phyloP scores from a whole-genome alignment of 768 basidiomycete species.

The Termitomyces bulborhizus region DNA sequence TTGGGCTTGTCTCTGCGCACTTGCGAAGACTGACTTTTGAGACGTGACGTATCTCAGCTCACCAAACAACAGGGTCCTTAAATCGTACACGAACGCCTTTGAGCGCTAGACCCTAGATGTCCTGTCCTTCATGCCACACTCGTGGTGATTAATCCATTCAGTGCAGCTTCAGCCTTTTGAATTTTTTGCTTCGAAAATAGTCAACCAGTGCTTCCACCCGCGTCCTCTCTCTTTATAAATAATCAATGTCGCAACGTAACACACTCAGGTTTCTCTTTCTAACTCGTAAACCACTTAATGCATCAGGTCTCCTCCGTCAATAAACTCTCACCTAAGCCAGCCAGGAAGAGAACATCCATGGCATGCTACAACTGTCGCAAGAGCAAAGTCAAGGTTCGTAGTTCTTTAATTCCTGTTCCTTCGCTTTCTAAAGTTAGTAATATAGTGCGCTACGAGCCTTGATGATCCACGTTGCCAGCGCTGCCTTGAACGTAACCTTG shows the following conservation, averaged over 20 bases:
- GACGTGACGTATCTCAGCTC: too few relatives aligned
- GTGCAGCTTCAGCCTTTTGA: not conserved
- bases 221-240: not conserved
- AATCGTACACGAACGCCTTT: not conserved
- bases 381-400: slow-evolving; percentile 48
- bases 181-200: not conserved
- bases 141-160: slow-evolving; percentile 3
- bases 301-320: not conserved
- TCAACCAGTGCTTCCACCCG: not conserved
- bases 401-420: not conserved
- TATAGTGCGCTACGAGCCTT: slow-evolving; percentile 1
- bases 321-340: not conserved
- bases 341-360: slow-evolving; percentile 32
- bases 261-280: not conserved
- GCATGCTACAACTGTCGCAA: slow-evolving; percentile 50
- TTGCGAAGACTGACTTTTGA: not conserved
- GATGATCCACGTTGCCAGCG: slow-evolving; percentile 4
- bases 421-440: not conserved
- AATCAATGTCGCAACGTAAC: not conserved
- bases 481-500: not conserved
- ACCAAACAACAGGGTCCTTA: not conserved
- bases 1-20: too few relatives aligned
- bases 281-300: not conserved
- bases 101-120: not conserved
- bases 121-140: not conserved